Evolutionary conservation across 768 basidiomycete genomes (phyloP), one percentile per base, ranked within the genome.

Genomic region (Panaeolus papilionaceus): DNA sequence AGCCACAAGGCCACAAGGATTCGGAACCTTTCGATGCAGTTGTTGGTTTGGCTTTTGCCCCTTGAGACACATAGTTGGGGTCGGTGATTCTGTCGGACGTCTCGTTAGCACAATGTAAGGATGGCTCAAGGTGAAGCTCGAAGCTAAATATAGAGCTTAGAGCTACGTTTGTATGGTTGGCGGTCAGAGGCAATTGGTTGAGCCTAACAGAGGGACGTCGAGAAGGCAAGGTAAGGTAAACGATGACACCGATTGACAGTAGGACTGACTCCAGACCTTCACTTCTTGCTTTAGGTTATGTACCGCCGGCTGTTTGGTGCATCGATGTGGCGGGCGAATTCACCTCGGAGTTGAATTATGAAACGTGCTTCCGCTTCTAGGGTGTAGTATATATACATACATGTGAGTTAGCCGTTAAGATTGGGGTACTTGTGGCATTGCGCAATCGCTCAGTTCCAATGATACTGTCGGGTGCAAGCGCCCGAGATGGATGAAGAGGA

Each of bases 301-400:
- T 58, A 37, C 54, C 54, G 54, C 54, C 54, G 54, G 54, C 54
- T 58, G 28, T 28, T 58, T 58, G 54, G 28, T 58, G 54, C 26
- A 58, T 28, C 54, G 54, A 58, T 28, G 33, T 58, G 54, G 54
- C 26, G 49, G 49, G 11, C 4, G 28, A 28, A 23, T 28, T 51
- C 47, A 51, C 11, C 20, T 51, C 20, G 20, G 26, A 10, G 47
- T 23, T 51, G 47, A 18, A 33, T 33, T 33, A 0, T 33, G 33
- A 33, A 33, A 33, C 5, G 33, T 33, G 42, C 47, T 51, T 51
- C 47, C 9, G 12, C 47, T 51, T 26, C 47, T 51, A 51, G 47
- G 45, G 6, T 51, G 47, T 10, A 20, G 8, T 47, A 47, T 11
- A 47, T 47, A 8, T 47, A 16, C 16, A 23, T 23, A 23, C 18